phyloP scores from a whole-genome alignment of 2,329 filamentous ascomycete genomes.

The Colletotrichum navitas region DNA sequence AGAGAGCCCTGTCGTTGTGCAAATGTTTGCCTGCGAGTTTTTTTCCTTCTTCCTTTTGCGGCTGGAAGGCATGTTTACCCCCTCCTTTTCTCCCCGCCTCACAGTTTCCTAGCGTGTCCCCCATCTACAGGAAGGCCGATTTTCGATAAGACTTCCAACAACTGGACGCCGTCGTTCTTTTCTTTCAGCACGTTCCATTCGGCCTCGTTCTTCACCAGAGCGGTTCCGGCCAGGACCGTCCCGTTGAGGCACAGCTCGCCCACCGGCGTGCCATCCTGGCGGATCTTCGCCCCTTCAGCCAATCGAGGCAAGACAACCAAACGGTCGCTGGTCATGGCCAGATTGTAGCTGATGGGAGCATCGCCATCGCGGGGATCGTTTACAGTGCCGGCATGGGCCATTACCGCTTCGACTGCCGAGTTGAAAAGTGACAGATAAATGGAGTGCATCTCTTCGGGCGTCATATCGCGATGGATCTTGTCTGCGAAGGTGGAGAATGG shows the following conservation, averaged over 20 bases:
- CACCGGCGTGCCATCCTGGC: constrained; percentile 49
- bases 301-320: constrained; percentile 68
- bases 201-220: constrained; percentile 69
- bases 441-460: constrained; percentile 53
- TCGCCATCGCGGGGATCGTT: constrained; percentile 52
- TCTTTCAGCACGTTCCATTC: constrained; percentile 69
- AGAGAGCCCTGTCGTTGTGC: constrained; percentile 37
- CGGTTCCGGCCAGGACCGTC: constrained; percentile 73
- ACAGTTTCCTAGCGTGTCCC: constrained; percentile 27
- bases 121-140: constrained; percentile 53
- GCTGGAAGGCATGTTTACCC: constrained; percentile 15
- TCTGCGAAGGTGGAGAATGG: constrained; percentile 62
- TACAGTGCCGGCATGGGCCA: constrained; percentile 33
- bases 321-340: constrained; percentile 67
- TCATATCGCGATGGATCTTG: constrained; percentile 51
- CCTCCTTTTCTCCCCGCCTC: background rate
- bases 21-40: constrained; percentile 21
- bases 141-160: constrained; percentile 55
- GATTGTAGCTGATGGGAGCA: constrained; percentile 72
- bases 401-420: constrained; percentile 57
- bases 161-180: constrained; percentile 26
- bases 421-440: constrained; percentile 64
- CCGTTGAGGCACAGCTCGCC: constrained; percentile 69
- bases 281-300: constrained; percentile 60
- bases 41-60: background rate